Evolutionary conservation across 441 rosid genomes (phyloP).

Genomic region (Arabidopsis hybrid): DNA sequence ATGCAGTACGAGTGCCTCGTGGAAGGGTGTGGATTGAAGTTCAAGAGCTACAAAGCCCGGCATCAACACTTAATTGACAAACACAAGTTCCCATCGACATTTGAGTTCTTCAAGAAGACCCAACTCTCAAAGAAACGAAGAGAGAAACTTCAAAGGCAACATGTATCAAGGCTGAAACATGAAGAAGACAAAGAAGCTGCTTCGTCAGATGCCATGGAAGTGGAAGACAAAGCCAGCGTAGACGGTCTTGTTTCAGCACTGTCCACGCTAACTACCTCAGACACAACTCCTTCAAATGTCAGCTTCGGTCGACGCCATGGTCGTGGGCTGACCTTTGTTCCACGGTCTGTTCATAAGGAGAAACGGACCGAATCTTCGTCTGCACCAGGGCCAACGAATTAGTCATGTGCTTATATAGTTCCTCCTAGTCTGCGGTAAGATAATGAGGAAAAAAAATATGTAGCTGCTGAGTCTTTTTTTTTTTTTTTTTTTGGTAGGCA

Average conservation of each 20-base stretch:
- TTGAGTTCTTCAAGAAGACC: slow-evolving; percentile 78
- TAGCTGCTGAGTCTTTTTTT: neutral
- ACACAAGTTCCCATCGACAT: slow-evolving; percentile 89
- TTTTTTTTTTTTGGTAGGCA: too few relatives aligned
- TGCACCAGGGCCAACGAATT: slow-evolving; percentile 32
- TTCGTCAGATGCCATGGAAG: slow-evolving; percentile 67
- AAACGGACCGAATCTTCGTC: slow-evolving; percentile 47
- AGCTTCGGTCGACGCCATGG: slow-evolving; percentile 83
- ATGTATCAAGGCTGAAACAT: slow-evolving; percentile 31
- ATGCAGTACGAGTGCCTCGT: slow-evolving; percentile 90
- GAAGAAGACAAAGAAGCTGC: slow-evolving; percentile 46
- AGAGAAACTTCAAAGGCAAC: slow-evolving; percentile 65
- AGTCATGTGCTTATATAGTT: slow-evolving; percentile 17
- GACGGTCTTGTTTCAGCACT: slow-evolving; percentile 82
- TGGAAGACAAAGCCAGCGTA: slow-evolving; percentile 63
- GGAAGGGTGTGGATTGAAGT: slow-evolving; percentile 87
- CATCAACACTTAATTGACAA: slow-evolving; percentile 87
- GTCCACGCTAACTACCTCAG: slow-evolving; percentile 79
- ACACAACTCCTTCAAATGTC: slow-evolving; percentile 73
- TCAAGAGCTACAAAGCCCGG: slow-evolving; percentile 77
- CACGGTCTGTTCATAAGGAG: slow-evolving; percentile 65
- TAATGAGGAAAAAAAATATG: slow-evolving; percentile 24
- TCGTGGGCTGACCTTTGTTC: slow-evolving; percentile 79
- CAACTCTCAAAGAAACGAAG: slow-evolving; percentile 80
- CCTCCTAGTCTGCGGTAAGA: slow-evolving; percentile 18